Evolutionary conservation across 2,329 filamentous ascomycete genomes (phyloP), one percentile per base, ranked within the genome.

Genomic region (Nannizzia gypsea): DNA sequence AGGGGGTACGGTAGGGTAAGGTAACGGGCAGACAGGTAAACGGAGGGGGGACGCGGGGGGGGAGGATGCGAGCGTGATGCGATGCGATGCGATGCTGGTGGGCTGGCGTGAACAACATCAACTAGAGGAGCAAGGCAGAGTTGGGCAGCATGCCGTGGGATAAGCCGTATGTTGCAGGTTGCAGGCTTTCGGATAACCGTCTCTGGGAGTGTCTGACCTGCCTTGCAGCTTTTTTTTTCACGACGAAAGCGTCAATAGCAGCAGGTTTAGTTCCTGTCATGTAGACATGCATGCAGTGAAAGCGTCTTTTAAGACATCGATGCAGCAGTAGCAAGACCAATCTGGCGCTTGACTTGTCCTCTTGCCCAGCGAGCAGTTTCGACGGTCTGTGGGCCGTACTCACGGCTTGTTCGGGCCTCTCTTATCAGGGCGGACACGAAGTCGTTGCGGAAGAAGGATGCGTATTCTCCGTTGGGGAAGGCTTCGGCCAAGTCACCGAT

Each of bases 291-390:
- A 36, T 36, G 9, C 2, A 4, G 22, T 26, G 3, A 9, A 15
- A 26, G 13, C 1, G 8, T 22, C 15, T 42, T 62, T 71, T 73
- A 75, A 34, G 73, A 70, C 73, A 74, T 74, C 31, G 69, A 68
- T 48, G 68, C 69, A 11, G 69, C 68, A 59, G 72, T 71, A 40
- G 71, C 69, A 64, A 76, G 59, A 66, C 68, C 72, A 60, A 74
- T 69, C 61, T 99, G 93, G 68, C 90, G 88, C 82, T 96, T 97
- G 73, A 97, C 91, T 73, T 96, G 90, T 76, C 97, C 93, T 63
- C 92, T 87, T 64, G 93, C 91, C 93, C 93, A 99, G 68, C 92
- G 88, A 71, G 93, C 93, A 54, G 93, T 97, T 66, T 96, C 90
- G 65, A 93, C 86, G 2, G 93, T 99, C 64, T 91, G 88, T 28